These are phyloP conservation scores for Colletotrichum cuscutae DNA, from an alignment of 2,329 filamentous ascomycete species.

Conservation along the genomic window DNA sequence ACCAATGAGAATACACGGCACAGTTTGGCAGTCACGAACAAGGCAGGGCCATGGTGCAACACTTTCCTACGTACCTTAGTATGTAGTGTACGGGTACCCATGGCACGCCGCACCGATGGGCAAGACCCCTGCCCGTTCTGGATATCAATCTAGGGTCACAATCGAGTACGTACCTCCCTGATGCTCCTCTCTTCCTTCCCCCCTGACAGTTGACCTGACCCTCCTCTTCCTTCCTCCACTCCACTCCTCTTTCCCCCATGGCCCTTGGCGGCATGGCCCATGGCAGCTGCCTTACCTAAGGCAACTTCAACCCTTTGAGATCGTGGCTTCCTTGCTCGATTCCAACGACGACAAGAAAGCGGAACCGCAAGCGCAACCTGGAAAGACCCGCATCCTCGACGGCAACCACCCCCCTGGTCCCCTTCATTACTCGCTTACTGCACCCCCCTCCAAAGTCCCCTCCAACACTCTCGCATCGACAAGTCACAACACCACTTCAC, in stretches of 20 bases:
- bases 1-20: neutral
- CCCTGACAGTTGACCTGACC: too few species aligned
- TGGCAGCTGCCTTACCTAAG: neutral
- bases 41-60: neutral
- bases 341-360: neutral
- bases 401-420: neutral
- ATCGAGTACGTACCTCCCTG: neutral
- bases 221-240: too few species aligned
- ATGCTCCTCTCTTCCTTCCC: neutral
- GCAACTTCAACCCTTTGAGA: neutral
- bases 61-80: too few species aligned
- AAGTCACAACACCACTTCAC: neutral
- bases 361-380: neutral
- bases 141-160: neutral
- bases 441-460: neutral
- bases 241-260: too few species aligned
- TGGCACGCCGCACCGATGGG: neutral
- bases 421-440: neutral
- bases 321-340: neutral
- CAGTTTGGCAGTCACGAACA: neutral
- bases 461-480: neutral
- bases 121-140: neutral
- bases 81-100: neutral
- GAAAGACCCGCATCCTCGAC: neutral
- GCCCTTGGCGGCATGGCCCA: too few species aligned